Evolutionary conservation across 257 asterid genomes (phyloP).

Genomic region (Solanum sejunctum): DNA sequence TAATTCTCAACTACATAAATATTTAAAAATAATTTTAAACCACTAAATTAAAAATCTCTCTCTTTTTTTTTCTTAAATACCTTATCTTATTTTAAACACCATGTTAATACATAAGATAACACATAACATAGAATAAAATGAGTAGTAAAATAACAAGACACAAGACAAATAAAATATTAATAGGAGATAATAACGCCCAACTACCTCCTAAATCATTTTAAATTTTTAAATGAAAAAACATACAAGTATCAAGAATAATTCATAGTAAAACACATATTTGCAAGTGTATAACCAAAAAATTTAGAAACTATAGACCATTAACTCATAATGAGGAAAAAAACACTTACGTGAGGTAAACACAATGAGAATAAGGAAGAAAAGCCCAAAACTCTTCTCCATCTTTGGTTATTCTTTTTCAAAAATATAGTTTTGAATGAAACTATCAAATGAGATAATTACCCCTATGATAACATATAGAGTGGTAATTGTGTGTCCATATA

Average conservation of each 20-base stretch:
- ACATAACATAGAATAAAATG: no score
- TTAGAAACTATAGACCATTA: background rate
- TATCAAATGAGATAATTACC: background rate
- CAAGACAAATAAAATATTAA: no score
- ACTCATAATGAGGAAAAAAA: background rate
- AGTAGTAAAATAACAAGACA: background rate
- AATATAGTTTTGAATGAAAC: background rate
- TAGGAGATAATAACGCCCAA: background rate
- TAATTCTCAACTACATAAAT: no score
- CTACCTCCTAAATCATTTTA: background rate
- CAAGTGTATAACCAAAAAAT: background rate
- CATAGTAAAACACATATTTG: background rate
- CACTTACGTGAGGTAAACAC: constrained; percentile 19
- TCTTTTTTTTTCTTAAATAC: no score
- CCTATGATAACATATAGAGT: background rate
- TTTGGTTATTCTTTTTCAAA: background rate
- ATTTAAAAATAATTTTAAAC: no score
- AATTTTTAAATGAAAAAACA: background rate
- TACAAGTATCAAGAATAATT: background rate
- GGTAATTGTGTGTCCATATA: background rate
- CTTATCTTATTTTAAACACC: no score
- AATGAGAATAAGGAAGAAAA: constrained; percentile 19
- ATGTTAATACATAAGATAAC: no score
- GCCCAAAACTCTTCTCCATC: constrained; percentile 12
- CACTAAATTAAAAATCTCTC: no score